phyloP scores from a whole-genome alignment of 164 flowering plant genomes.

The Stephania cephalantha region DNA sequence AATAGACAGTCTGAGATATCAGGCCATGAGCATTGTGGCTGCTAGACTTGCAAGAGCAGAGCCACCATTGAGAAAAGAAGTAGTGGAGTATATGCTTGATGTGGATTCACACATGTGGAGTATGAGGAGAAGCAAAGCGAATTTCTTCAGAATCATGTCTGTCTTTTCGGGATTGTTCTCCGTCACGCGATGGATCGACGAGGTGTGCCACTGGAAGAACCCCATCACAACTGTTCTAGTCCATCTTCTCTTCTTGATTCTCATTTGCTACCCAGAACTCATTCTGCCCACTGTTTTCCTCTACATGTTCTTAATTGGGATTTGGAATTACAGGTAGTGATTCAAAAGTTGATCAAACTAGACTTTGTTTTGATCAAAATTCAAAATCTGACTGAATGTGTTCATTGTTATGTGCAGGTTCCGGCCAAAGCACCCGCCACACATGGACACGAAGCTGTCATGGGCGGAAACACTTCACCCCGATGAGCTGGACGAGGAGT shows the following conservation, averaged over 20 bases:
- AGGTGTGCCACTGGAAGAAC: constrained; percentile 68
- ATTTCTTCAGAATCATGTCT: constrained; percentile 64
- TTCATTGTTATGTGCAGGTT: constrained; percentile 18
- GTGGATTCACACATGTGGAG: constrained; percentile 57
- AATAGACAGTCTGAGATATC: constrained; percentile 51
- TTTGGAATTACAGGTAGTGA: constrained; percentile 44
- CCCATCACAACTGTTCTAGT: constrained; percentile 55
- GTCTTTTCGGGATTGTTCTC: constrained; percentile 50
- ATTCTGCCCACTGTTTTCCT: constrained; percentile 63
- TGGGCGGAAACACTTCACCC: constrained; percentile 65
- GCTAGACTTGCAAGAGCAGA: constrained; percentile 32
- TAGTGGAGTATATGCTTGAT: constrained; percentile 71
- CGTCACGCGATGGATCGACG: constrained; percentile 50
- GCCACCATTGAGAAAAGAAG: constrained; percentile 47
- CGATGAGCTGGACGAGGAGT: constrained; percentile 31
- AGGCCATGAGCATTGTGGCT: constrained; percentile 64
- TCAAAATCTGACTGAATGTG: no score
- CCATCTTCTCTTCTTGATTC: constrained; percentile 49
- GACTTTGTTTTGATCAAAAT: no score
- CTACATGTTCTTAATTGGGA: constrained; percentile 72
- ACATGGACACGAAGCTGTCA: constrained; percentile 65
- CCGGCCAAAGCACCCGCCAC: constrained; percentile 60
- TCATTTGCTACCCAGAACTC: constrained; percentile 65
- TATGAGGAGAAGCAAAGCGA: constrained; percentile 54
- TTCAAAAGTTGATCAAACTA: no score